Base-by-base conservation (phyloP, 148 eudicot species). In the Vaccinium corymbosum region DNA sequence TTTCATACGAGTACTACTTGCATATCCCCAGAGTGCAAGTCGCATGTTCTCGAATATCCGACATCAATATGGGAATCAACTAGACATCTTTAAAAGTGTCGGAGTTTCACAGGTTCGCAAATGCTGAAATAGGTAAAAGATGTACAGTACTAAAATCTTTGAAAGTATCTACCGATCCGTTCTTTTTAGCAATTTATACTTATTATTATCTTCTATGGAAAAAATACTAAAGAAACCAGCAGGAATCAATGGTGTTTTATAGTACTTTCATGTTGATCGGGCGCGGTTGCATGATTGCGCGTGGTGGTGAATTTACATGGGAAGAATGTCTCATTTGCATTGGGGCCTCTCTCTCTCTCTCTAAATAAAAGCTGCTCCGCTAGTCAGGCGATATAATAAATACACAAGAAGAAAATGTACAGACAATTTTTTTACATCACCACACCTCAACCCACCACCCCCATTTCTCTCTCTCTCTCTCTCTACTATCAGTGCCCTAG, bases 291-390 rank as follows among this genome's bases (percentile, higher is more conserved):
- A 38, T 49, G 29, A 55, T 14, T 55, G 84, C 84, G 84, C 59
- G 84, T 82, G 84, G 84, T 32, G 46, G 29, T 73, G 52, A 11
- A 80, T 79, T 42, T 66, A 38, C 32, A 42, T 46, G 0, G 49
- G 74, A 46, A 56, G 72, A 76, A 83, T 83, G 84, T 83, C 77
- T 59, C 83, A 7, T 27, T 19, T 80, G n/a, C 66, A 82, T 42
- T 66, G 83, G 83, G 75, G 32, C 66, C 59, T 59, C 74, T 82
- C 84, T 73, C 78, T 83, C 85, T 83, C 84, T 83, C 29, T 75
- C 55, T 51, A 53, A 53, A 68, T 84, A 79, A 79, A 84, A 84
- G 79, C 86, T 84, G 78, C 66, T 42, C 79, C 32, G 66, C 22
- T 68, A 12, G 83, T 71, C 83, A 78, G 77, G 70, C 9, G 62